A percentile compares a stretch with the other conserved stretches of the same genome.
Conservation (phyloP, 2,329 filamentous ascomycete species). For the Verticillium zaregamsianum region DNA sequence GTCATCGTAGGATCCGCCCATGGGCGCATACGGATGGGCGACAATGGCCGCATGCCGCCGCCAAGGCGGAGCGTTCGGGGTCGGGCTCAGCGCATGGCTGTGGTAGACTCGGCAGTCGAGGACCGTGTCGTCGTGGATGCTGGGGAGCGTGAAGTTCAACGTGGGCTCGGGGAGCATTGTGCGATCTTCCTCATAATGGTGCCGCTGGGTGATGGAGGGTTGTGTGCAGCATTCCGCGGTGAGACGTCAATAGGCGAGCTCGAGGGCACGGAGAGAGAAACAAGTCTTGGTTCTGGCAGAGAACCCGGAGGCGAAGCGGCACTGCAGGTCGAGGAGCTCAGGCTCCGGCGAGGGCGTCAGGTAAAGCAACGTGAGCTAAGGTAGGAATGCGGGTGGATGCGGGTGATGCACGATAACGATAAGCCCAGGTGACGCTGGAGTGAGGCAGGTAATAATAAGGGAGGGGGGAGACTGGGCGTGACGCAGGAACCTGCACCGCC, state of each 20-base stretch:
- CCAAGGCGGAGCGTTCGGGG: conserved; percentile 35
- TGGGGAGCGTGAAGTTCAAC: conserved; percentile 74
- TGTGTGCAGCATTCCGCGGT: not conserved
- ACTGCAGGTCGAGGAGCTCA: not conserved
- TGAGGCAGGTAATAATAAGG: not conserved
- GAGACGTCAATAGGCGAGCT: not conserved
- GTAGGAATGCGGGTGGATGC: not conserved
- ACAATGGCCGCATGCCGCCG: conserved; percentile 56
- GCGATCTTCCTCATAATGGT: conserved; percentile 11
- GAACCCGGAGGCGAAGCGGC: not conserved
- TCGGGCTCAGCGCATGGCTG: conserved; percentile 41
- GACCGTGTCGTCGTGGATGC: conserved; percentile 69
- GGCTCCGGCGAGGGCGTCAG: not conserved
- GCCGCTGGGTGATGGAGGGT: conserved; percentile 2
- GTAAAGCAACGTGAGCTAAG: not conserved
- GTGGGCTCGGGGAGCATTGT: conserved; percentile 52
- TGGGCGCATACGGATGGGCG: conserved; percentile 85
- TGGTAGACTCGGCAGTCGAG: conserved; percentile 85
- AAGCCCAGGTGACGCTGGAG: not conserved
- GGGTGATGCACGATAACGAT: not conserved
- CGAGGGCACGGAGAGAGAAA: not conserved
- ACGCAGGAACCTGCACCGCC: not conserved
- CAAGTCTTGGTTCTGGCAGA: not conserved
- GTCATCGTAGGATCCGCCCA: conserved; percentile 85
- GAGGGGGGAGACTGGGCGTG: not conserved